Evolutionary conservation across 164 flowering plant species (phyloP), one percentile per base, ranked within the genome.

Genomic region (Piper longum): DNA sequence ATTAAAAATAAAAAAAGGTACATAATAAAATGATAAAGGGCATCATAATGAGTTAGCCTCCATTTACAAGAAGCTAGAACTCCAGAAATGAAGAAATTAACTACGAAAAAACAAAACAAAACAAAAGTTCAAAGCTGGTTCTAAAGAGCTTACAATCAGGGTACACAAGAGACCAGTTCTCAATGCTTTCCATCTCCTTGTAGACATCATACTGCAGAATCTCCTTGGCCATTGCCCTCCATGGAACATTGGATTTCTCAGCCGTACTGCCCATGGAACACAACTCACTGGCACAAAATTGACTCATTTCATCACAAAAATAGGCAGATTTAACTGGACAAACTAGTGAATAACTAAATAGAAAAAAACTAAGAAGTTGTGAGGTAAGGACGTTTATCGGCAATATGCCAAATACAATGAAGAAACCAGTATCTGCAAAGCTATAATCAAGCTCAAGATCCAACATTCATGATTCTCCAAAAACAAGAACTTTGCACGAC

Each of bases 141-240:
- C 7, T 36, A 4, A 7, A 18, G 18, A 66, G 57, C 63, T 79
- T 76, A 86, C 92, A 86, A 59, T 84, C 83, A 7, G 89, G 92
- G 61, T 84, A 84, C 2, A 72, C 77, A 19, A 86, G 16, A 4
- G 83, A 77, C 0, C 77, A 74, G 51, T 86, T 71, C 55, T 78
- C 72, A 56, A 86, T 63, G 66, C 68, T 74, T 45, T 80, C 84
- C 74, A 81, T 59, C 72, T 84, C 88, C 72, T 78, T 70, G 40
- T 86, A 86, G 43, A 86, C 92, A 62, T 84, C 79, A 0, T 89
- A 86, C 12, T 82, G 82, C 73, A 86, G 57, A 63, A 86, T 72
- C 77, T 82, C 84, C 52, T 54, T 75, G 1, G 86, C 75, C 87
- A 82, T 84, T 55, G 80, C 78, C 51, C 82, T 63, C 92, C 92